A percentile compares a stretch with the other conserved stretches of the same genome.
Conservation (phyloP, 1,139 yeast species). For the Geotrichum carabidarum region DNA sequence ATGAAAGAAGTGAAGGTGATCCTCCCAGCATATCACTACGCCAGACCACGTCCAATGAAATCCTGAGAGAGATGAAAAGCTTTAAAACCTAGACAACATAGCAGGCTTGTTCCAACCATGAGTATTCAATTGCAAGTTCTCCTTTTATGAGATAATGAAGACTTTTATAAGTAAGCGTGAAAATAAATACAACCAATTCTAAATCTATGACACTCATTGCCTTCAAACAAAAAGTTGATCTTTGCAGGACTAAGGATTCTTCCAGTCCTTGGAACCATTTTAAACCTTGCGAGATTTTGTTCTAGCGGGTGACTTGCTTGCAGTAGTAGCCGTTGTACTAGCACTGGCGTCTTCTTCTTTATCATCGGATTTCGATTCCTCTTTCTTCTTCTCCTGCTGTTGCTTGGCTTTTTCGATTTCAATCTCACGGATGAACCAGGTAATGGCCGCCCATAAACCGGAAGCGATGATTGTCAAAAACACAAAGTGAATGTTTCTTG, state of each 20-base stretch:
- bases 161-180: too few relatives aligned
- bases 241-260: too few relatives aligned
- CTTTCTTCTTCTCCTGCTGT: constrained; percentile 20
- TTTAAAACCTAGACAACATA: background rate
- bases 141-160: too few relatives aligned
- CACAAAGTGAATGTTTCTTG: constrained; percentile 70
- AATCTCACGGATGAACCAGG: constrained; percentile 83
- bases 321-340: background rate
- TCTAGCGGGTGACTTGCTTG: background rate
- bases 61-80: background rate
- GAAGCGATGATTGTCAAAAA: constrained; percentile 65
- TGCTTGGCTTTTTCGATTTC: constrained; percentile 44
- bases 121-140: too few relatives aligned
- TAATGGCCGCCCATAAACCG: constrained; percentile 68
- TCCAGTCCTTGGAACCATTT: background rate
- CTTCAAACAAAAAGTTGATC: too few relatives aligned
- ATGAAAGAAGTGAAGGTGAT: background rate
- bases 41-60: background rate
- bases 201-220: too few relatives aligned
- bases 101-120: too few relatives aligned
- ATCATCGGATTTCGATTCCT: background rate
- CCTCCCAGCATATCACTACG: background rate
- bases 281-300: constrained; percentile 11
- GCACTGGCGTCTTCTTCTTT: background rate
- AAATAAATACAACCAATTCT: too few relatives aligned